Conservation (phyloP, 2,329 filamentous ascomycete genomes). For the Cladosporium halotolerans region DNA sequence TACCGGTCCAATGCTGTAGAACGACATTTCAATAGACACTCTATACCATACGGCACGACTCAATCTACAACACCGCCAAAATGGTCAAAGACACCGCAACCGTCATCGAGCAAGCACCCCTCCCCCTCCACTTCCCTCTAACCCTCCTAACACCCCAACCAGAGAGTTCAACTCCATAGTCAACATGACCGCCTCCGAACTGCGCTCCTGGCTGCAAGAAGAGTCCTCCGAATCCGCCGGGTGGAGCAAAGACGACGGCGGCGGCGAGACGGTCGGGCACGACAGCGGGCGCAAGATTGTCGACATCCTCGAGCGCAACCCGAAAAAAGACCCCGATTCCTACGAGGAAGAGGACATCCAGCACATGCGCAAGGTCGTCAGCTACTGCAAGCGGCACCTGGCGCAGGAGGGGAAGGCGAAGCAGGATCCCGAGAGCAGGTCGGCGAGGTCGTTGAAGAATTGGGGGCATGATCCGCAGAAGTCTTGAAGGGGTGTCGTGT, state of each 20-base stretch:
- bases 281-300: constrained; percentile 60
- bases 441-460: constrained; percentile 57
- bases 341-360: constrained; percentile 53
- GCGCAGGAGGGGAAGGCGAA: constrained; percentile 58
- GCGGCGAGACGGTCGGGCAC: constrained; percentile 58
- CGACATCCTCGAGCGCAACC: constrained; percentile 57
- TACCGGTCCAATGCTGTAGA: too few relatives aligned
- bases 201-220: constrained; percentile 56
- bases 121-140: too few relatives aligned
- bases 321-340: constrained; percentile 48
- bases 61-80: too few relatives aligned
- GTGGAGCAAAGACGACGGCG: constrained; percentile 53
- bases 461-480: constrained; percentile 39
- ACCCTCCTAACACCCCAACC: neutral
- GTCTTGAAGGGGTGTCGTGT: neutral
- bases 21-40: too few relatives aligned
- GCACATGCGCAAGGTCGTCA: constrained; percentile 48
- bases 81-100: too few relatives aligned
- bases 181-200: constrained; percentile 58
- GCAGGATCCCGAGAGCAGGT: constrained; percentile 48
- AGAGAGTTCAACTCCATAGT: constrained; percentile 61
- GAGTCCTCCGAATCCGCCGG: constrained; percentile 54
- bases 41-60: too few relatives aligned
- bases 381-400: constrained; percentile 61
- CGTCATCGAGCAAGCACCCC: too few relatives aligned